Base-by-base conservation (phyloP, 2,329 filamentous ascomycete genomes). In the Sordariomycetes sp. region DNA sequence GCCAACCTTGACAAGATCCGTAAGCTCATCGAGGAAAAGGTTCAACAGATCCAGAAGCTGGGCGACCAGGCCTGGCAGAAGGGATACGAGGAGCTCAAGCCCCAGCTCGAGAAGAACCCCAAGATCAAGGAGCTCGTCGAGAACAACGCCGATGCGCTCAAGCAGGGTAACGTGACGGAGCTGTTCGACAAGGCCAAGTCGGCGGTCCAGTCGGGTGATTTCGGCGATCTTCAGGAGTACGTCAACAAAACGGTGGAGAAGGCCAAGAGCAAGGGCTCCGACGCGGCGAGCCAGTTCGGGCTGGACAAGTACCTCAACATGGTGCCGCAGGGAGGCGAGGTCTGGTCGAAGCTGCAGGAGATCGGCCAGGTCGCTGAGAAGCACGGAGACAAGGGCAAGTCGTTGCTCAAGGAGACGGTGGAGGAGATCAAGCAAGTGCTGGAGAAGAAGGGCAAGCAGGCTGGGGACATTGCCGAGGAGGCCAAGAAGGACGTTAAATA, bases 31-130 rank as follows among this genome's bases (percentile, higher is more conserved):
- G 66, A 86, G 39, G 79, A 87, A 33, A 86, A 84, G 69, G 64
- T 69, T 3, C 60, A 84, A 49, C 66, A 82, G 53, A 48, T 86
- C 21, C 68, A 73, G 57, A 70, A 79, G 55, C 57, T 85, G 3
- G 80, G 79, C 16, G 79, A 86, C 26, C 68, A 86, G 55, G 75
- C 77, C 0, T 87, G 79, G 79, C 65, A 76, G 43, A 81, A 84
- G 61, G 79, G 74, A 1, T 50, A 83, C 30, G 76, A 86, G 57
- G 66, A 84, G 55, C 77, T 75, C 23, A 77, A 82, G 63, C 80
- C 82, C 1, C 72, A 76, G 39, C 67, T 87, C 1, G 81, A 86
- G 45, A 86, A 86, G 67, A 83, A 75, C 55, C 80, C 82, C n/a
- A 65, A 83, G 59, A 59, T 84, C 38, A 86, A 85, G 64, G 66